These are phyloP conservation scores for Blastocystis hominis DNA, from an alignment of 352 stramenopile species.

Conservation along the genomic window DNA sequence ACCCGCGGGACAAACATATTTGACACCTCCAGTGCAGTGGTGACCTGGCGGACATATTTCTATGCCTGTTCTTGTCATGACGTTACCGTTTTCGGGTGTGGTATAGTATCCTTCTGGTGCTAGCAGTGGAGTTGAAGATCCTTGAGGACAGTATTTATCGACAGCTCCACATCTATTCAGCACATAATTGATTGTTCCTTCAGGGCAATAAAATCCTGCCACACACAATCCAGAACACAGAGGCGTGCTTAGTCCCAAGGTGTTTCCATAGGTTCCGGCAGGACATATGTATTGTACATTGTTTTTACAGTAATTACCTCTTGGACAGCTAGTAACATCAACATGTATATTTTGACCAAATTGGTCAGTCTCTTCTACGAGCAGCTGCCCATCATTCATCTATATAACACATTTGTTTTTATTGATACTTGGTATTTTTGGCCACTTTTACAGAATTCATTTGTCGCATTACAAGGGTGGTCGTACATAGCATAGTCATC, in stretches of 20 bases:
- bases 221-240: background rate
- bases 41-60: background rate
- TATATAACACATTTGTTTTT: background rate
- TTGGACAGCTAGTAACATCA: background rate
- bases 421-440: background rate
- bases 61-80: background rate
- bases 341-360: background rate
- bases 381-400: background rate
- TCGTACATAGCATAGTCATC: slow-evolving; percentile 37
- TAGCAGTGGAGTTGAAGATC: background rate
- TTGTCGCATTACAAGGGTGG: background rate
- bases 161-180: background rate
- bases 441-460: background rate
- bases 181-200: background rate
- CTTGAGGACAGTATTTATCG: slow-evolving; percentile 34
- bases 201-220: slow-evolving; percentile 25
- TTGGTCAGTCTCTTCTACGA: background rate
- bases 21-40: background rate
- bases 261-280: background rate
- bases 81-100: background rate
- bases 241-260: background rate
- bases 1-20: background rate
- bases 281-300: background rate
- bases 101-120: slow-evolving; percentile 1
- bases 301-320: background rate